These are phyloP conservation scores for Canavalia gladiata DNA, from an alignment of 306 rosid genomes.

Conservation along the genomic window DNA sequence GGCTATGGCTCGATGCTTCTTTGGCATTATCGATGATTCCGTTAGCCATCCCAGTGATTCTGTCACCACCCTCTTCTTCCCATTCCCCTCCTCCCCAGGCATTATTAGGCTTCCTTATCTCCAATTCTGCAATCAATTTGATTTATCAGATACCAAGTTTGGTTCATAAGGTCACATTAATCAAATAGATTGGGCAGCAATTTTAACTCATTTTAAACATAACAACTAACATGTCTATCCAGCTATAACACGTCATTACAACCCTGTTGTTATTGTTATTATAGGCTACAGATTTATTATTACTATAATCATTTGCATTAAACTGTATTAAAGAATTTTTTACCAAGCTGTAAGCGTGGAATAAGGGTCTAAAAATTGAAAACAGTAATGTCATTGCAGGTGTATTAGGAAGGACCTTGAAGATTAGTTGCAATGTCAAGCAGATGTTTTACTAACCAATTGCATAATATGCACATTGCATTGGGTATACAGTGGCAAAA, in stretches of 20 bases:
- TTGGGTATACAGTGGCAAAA: background rate
- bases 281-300: no score
- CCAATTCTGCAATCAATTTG: conserved; percentile 3
- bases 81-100: conserved; percentile 55
- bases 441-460: background rate
- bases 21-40: conserved; percentile 93
- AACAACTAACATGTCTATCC: background rate
- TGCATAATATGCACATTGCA: background rate
- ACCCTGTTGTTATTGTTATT: background rate
- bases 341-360: no score
- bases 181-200: background rate
- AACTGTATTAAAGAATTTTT: no score
- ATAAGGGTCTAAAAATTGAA: no score
- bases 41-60: conserved; percentile 99
- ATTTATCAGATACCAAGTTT: background rate
- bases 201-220: background rate
- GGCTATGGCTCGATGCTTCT: conserved; percentile 79
- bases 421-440: no score
- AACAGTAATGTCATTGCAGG: no score
- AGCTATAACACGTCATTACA: no score
- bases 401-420: no score
- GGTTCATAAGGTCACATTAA: background rate
- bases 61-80: conserved; percentile 65
- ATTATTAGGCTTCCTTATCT: conserved; percentile 14
- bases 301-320: no score